These are phyloP conservation scores for Helianthus tuberosus DNA, from an alignment of 129 eudicot genomes.

Conservation along the genomic window DNA sequence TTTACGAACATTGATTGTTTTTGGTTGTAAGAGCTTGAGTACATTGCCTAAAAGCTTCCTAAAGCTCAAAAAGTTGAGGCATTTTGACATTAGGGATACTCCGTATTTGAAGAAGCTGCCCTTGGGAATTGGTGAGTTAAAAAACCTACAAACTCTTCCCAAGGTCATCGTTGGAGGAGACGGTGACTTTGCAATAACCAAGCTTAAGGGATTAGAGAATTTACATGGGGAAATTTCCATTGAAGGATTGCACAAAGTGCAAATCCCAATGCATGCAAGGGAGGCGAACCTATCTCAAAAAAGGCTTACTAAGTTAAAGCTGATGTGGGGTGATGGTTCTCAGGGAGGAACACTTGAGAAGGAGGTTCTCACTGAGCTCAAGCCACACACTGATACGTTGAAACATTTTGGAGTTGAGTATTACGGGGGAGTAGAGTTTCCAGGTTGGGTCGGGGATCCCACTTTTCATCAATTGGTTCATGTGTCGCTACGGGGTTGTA, in stretches of 20 bases:
- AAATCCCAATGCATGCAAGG: background rate
- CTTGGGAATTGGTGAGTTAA: constrained; percentile 12
- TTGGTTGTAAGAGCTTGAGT: background rate
- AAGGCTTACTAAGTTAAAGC: background rate
- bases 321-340: background rate
- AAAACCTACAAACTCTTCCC: constrained; percentile 2
- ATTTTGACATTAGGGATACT: constrained; percentile 2
- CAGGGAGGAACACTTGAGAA: background rate
- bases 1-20: constrained; percentile 10
- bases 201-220: background rate
- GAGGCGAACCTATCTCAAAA: background rate
- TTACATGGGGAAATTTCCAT: background rate
- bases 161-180: background rate
- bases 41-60: constrained; percentile 9
- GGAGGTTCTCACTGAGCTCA: constrained; percentile 16
- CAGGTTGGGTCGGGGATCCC: constrained; percentile 41
- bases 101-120: constrained; percentile 1
- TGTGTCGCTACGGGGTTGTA: background rate
- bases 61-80: constrained; percentile 1
- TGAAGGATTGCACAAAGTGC: background rate
- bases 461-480: background rate
- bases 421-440: constrained; percentile 5
- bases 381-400: too few relatives aligned
- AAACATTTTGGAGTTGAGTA: background rate
- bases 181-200: background rate